A percentile compares a stretch with the other conserved stretches of the same genome.
These are phyloP conservation scores for Sideroxylon spinosum DNA, from an alignment of 179 eudicot species.

Conservation along the genomic window DNA sequence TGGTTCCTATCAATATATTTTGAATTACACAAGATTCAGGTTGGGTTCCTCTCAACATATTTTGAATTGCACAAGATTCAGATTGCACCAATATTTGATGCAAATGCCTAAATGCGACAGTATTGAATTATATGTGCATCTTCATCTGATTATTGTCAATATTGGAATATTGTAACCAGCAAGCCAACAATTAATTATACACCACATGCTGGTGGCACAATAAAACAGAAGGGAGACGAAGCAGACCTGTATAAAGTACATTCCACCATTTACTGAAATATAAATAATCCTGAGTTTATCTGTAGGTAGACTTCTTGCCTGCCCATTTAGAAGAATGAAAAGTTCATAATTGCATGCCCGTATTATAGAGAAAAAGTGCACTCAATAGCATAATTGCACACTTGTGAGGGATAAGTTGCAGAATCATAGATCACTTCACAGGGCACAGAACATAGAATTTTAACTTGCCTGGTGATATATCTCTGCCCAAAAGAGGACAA, in stretches of 20 bases:
- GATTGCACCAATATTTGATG: background rate
- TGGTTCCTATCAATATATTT: background rate
- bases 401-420: background rate
- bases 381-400: background rate
- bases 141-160: background rate
- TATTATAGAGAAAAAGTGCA: background rate
- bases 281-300: conserved; percentile 68
- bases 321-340: conserved; percentile 28
- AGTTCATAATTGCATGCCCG: background rate
- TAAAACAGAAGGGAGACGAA: background rate
- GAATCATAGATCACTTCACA: background rate
- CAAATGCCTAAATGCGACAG: background rate
- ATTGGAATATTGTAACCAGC: background rate
- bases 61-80: background rate
- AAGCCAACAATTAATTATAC: background rate
- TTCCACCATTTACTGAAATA: conserved; percentile 49
- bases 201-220: background rate
- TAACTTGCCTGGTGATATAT: conserved; percentile 81
- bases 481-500: conserved; percentile 96
- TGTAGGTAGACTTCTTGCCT: conserved; percentile 86
- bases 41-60: background rate
- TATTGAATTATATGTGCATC: background rate
- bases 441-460: background rate
- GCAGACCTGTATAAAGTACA: conserved; percentile 74
- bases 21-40: background rate